Evolutionary conservation across 1,139 yeast genomes (phyloP).

Genomic region (Yamadazyma sp.): DNA sequence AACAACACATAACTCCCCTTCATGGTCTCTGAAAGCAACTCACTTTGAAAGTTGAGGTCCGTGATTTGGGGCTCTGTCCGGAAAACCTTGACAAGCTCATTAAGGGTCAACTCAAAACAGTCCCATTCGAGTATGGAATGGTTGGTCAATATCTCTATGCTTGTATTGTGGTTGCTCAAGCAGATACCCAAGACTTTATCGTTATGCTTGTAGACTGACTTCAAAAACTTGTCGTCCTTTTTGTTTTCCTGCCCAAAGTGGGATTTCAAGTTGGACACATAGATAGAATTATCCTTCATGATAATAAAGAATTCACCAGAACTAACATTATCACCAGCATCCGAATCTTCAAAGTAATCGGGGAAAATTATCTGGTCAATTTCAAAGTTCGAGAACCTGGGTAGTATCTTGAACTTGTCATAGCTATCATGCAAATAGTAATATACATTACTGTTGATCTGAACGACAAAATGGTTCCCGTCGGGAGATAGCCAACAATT

Average conservation of each 20-base stretch:
- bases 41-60: not conserved
- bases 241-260: conserved; percentile 25
- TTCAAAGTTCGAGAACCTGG: conserved; percentile 30
- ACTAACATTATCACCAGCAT: conserved; percentile 6
- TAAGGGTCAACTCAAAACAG: conserved; percentile 30
- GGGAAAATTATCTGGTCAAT: conserved; percentile 28
- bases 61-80: conserved; percentile 20
- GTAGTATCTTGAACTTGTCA: conserved; percentile 31
- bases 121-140: conserved; percentile 31
- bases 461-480: conserved; percentile 37
- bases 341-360: not conserved
- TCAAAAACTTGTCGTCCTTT: conserved; percentile 39
- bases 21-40: conserved; percentile 1
- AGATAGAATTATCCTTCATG: conserved; percentile 30
- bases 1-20: conserved; percentile 16
- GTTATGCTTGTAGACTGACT: conserved; percentile 24
- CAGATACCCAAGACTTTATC: conserved; percentile 21
- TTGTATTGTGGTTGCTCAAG: conserved; percentile 23
- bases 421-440: conserved; percentile 35
- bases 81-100: conserved; percentile 31
- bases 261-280: conserved; percentile 27
- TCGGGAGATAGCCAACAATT: conserved; percentile 41
- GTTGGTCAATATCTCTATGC: conserved; percentile 24
- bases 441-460: conserved; percentile 23
- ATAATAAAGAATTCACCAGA: conserved; percentile 33